phyloP scores from a whole-genome alignment of 139 green algal genomes.

The Eudorina sp. region DNA sequence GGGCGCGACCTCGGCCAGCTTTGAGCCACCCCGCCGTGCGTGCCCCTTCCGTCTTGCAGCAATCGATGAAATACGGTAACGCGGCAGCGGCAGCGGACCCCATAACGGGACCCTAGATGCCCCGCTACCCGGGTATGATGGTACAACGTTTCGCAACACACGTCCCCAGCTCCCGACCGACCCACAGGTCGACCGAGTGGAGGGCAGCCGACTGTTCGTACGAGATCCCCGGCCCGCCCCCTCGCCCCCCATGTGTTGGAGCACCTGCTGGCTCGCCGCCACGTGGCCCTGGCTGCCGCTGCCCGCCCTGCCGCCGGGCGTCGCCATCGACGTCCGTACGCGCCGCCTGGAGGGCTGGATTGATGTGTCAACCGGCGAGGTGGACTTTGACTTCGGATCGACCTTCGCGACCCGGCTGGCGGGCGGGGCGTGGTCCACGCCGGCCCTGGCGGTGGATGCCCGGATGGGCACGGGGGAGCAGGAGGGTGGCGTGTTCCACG shows the following conservation, averaged over 20 bases:
- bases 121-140: no score
- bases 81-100: no score
- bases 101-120: no score
- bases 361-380: not conserved
- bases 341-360: constrained; percentile 40
- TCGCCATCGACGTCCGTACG: constrained; percentile 27
- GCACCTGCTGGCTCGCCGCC: constrained; percentile 37
- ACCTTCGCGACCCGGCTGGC: not conserved
- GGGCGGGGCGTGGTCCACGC: constrained; percentile 29
- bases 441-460: constrained; percentile 26
- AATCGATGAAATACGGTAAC: no score
- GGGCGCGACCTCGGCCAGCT: no score
- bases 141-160: not conserved
- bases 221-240: not conserved
- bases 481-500: constrained; percentile 26
- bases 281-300: constrained; percentile 43
- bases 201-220: constrained; percentile 42
- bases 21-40: no score
- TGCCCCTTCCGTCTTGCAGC: no score
- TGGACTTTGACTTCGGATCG: constrained; percentile 26
- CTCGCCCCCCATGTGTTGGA: constrained; percentile 28
- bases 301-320: constrained; percentile 39
- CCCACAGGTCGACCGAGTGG: constrained; percentile 22
- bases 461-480: constrained; percentile 41
- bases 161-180: not conserved